Percentiles rank a stretch among this genome's conserved stretches.
Evolutionary conservation across 164 flowering plant species (phyloP).

Genomic region (Tetracentron sinense): DNA sequence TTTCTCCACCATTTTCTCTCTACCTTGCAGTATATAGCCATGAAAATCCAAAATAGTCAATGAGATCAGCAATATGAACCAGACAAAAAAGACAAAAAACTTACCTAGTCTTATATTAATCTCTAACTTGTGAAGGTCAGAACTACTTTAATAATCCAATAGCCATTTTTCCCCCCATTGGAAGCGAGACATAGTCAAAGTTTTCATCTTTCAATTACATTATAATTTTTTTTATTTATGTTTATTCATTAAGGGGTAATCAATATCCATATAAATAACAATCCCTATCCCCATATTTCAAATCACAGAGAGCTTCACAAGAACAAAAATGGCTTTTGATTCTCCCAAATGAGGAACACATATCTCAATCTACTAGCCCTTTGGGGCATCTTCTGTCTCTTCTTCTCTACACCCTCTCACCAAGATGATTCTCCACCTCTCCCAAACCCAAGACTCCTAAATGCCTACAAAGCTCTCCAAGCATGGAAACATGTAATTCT

Average conservation of each 20-base stretch:
- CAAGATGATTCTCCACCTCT: conserved; percentile 15
- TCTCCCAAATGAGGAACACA: conserved; percentile 18
- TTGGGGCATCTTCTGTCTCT: conserved; percentile 7
- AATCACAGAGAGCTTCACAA: background rate
- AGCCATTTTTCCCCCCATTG: background rate
- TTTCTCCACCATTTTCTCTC: no score
- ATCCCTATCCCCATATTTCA: conserved; percentile 7
- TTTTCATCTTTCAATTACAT: background rate
- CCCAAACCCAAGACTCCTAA: conserved; percentile 42
- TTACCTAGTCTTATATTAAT: no score
- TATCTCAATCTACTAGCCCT: conserved; percentile 13
- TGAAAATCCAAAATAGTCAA: background rate
- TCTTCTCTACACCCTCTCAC: conserved; percentile 19
- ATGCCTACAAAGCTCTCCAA: conserved; percentile 65
- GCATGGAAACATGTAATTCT: conserved; percentile 63
- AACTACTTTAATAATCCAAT: background rate
- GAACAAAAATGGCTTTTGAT: background rate
- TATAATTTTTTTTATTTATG: no score
- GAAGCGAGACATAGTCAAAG: conserved; percentile 6
- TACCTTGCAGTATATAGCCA: no score
- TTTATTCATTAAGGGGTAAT: no score
- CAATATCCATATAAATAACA: background rate
- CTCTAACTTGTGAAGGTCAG: no score
- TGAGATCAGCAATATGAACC: background rate
- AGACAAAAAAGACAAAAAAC: no score